These are phyloP conservation scores for Mycena indigotica DNA, from an alignment of 768 basidiomycete genomes.

Conservation along the genomic window DNA sequence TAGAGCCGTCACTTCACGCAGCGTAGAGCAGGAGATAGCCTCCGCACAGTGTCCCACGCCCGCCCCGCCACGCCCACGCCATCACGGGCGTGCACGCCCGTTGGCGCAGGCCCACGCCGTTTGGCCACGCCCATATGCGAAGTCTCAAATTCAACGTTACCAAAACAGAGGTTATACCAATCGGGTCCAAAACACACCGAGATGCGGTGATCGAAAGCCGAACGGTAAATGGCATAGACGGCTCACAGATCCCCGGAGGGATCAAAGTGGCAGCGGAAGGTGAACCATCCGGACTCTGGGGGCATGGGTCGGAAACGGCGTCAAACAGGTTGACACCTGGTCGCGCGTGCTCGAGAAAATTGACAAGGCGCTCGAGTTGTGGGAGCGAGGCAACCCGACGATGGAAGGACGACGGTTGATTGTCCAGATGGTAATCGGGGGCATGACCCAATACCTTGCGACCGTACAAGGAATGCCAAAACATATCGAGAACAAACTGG, in stretches of 20 bases:
- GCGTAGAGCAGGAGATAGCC: too few species aligned
- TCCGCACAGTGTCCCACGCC: too few species aligned
- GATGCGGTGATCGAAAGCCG: neutral
- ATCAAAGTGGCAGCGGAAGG: constrained; percentile 4
- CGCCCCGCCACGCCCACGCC: too few species aligned
- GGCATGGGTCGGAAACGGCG: constrained; percentile 8
- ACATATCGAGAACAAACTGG: neutral
- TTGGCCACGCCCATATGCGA: too few species aligned
- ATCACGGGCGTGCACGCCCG: too few species aligned
- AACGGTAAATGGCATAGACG: constrained; percentile 1
- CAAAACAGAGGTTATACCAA: constrained; percentile 28
- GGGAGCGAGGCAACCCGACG: constrained; percentile 12
- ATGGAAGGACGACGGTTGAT: constrained; percentile 14
- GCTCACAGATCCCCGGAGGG: neutral
- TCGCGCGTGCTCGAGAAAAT: constrained; percentile 4
- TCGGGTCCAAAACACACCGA: constrained; percentile 7
- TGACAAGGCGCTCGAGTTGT: neutral
- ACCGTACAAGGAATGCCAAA: constrained; percentile 27
- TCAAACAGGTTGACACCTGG: constrained; percentile 5
- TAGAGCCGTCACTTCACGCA: too few species aligned
- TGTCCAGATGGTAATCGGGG: constrained; percentile 13
- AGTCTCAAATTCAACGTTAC: too few species aligned
- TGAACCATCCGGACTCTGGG: constrained; percentile 3
- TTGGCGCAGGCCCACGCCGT: too few species aligned
- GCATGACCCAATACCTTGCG: constrained; percentile 25